Evolutionary conservation across 805 yeast species (phyloP).

Genomic region (Pichia pseudocactophila): DNA sequence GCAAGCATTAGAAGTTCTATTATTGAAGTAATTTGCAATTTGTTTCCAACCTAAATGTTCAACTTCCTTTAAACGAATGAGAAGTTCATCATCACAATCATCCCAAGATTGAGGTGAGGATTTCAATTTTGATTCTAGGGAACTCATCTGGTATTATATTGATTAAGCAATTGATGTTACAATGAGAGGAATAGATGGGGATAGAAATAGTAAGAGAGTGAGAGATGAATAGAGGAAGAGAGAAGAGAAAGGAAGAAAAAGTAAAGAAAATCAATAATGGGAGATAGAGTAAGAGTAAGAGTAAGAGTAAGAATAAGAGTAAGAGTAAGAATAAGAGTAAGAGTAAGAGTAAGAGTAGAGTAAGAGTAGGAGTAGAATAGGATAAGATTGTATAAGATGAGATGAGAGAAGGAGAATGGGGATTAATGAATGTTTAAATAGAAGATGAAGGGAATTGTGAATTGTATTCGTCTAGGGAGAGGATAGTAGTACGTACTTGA

Average conservation of each 20-base stretch:
- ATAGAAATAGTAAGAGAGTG: no score
- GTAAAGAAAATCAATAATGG: no score
- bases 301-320: no score
- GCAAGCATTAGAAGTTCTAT: conserved; percentile 84
- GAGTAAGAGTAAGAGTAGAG: background rate
- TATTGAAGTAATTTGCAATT: conserved; percentile 65
- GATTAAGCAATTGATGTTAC: no score
- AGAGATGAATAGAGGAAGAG: background rate
- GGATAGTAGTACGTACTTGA: no score
- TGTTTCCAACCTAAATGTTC: conserved; percentile 88
- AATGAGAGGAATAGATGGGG: background rate
- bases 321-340: background rate
- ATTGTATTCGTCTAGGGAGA: no score
- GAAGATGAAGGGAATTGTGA: no score
- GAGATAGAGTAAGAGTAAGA: background rate
- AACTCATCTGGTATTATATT: background rate
- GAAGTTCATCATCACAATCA: conserved; percentile 60
- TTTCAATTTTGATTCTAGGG: background rate
- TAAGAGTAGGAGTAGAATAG: no score
- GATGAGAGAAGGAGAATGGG: background rate
- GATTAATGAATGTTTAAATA: no score
- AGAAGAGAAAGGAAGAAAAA: background rate
- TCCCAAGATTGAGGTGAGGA: conserved; percentile 49
- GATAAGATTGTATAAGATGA: background rate
- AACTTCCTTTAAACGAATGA: conserved; percentile 70